A percentile compares a stretch with the other conserved stretches of the same genome.
phyloP scores from a whole-genome alignment of 2,329 filamentous ascomycete species.

The Aspergillus tubingensis region DNA sequence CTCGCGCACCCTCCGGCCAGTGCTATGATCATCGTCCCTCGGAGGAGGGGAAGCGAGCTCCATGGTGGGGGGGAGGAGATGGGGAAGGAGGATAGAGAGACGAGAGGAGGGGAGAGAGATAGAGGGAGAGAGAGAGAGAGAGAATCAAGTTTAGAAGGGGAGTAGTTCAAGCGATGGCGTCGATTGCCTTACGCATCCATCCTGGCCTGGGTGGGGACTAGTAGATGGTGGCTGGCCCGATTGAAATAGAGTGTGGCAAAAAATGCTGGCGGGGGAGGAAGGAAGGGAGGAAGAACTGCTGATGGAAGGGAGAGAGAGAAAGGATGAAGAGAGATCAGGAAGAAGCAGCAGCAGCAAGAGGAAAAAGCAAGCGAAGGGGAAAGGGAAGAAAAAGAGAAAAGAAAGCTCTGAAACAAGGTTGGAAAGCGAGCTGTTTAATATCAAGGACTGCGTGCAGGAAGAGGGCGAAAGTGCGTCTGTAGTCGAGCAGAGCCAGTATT shows the following conservation, averaged over 20 bases:
- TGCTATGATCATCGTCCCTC: conserved; percentile 24
- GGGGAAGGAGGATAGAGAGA: neutral
- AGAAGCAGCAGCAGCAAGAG: neutral
- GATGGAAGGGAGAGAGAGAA: neutral
- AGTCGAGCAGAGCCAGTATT: too few relatives aligned
- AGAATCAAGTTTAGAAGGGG: neutral
- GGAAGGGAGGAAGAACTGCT: too few relatives aligned
- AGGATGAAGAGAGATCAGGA: neutral
- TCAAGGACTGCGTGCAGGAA: conserved; percentile 9
- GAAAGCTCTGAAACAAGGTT: neutral
- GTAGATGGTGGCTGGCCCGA: neutral
- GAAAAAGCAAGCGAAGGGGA: neutral
- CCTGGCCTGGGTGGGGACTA: neutral
- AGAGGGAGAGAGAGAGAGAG: neutral
- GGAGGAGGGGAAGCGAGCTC: conserved; percentile 1
- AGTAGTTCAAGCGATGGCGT: neutral
- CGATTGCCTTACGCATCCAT: conserved; percentile 7
- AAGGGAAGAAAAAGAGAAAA: neutral
- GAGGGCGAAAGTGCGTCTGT: too few relatives aligned
- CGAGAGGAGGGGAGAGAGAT: neutral
- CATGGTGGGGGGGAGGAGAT: neutral
- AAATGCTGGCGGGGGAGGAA: neutral
- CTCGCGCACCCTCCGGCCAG: conserved; percentile 39
- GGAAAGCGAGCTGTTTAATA: conserved; percentile 4
- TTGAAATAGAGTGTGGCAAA: conserved; percentile 12